Conservation (phyloP, 2,329 filamentous ascomycete species). For the Trichoderma koningii region DNA sequence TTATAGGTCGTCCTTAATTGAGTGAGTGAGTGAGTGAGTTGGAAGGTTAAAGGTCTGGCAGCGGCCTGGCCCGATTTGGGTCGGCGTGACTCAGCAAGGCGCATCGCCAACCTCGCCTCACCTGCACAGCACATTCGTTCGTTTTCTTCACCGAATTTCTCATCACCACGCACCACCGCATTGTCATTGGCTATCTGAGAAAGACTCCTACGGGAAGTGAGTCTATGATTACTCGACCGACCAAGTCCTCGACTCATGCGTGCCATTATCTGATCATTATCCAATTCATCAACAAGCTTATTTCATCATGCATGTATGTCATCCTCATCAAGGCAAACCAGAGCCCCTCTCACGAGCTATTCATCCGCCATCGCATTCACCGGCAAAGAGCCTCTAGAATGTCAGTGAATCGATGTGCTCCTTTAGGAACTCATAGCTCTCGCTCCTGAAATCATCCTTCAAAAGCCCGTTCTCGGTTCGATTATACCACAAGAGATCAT, state of each 20-base stretch:
- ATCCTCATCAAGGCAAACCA: background rate
- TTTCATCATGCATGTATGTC: no score
- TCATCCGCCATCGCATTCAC: background rate
- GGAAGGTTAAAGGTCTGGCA: background rate
- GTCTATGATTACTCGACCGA: no score
- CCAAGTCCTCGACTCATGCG: no score
- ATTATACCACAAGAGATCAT: slow-evolving; percentile 47
- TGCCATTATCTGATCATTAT: no score
- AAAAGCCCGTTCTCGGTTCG: background rate
- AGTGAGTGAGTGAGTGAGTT: background rate
- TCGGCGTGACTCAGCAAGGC: slow-evolving; percentile 27
- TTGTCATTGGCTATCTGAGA: no score
- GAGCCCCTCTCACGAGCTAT: background rate
- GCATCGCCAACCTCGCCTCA: background rate
- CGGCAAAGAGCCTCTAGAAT: background rate
- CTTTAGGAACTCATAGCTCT: background rate
- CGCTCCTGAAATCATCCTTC: background rate
- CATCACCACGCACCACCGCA: no score
- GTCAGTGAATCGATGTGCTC: background rate
- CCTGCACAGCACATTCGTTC: background rate
- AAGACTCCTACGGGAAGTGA: no score
- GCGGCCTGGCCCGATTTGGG: background rate
- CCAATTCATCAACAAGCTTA: no score
- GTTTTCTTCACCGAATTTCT: background rate
- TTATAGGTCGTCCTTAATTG: background rate